phyloP scores from a whole-genome alignment of 2,329 filamentous ascomycete genomes.

The Aspergillus neotritici region DNA sequence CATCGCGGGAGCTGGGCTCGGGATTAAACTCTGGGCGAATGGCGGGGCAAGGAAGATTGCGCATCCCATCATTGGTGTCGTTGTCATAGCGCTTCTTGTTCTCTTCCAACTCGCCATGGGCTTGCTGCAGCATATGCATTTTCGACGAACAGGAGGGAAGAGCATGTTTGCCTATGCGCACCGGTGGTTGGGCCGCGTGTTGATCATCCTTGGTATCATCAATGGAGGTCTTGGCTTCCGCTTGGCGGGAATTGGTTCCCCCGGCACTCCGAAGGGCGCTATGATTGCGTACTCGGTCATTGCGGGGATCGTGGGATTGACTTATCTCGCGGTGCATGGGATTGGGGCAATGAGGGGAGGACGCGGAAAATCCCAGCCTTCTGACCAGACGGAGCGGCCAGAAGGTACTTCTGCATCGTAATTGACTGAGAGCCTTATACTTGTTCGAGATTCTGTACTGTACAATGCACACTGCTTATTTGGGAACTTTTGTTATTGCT shows the following conservation, averaged over 20 bases:
- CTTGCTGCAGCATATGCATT: conserved; percentile 47
- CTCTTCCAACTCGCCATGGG: conserved; percentile 53
- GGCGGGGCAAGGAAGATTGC: conserved; percentile 34
- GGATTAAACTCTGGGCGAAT: conserved; percentile 45
- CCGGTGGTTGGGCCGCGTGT: conserved; percentile 50
- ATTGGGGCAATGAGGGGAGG: background rate
- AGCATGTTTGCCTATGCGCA: conserved; percentile 47
- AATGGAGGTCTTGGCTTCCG: conserved; percentile 53
- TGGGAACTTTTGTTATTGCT: too few species aligned
- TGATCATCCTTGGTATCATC: conserved; percentile 50
- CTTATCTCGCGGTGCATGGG: conserved; percentile 31
- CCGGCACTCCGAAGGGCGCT: conserved; percentile 26
- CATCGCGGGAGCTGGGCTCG: conserved; percentile 47
- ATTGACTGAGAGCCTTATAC: too few species aligned
- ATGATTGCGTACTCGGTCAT: conserved; percentile 48
- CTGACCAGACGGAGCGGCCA: background rate
- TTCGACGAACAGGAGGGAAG: conserved; percentile 42
- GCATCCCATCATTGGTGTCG: conserved; percentile 52
- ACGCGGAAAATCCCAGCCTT: background rate
- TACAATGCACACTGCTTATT: too few species aligned
- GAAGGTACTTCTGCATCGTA: too few species aligned
- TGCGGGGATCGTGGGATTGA: conserved; percentile 44
- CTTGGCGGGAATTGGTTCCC: conserved; percentile 38
- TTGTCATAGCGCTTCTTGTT: conserved; percentile 48
- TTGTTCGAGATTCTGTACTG: too few species aligned